Conservation (phyloP, 306 rosid species). For the Inga laurina region DNA sequence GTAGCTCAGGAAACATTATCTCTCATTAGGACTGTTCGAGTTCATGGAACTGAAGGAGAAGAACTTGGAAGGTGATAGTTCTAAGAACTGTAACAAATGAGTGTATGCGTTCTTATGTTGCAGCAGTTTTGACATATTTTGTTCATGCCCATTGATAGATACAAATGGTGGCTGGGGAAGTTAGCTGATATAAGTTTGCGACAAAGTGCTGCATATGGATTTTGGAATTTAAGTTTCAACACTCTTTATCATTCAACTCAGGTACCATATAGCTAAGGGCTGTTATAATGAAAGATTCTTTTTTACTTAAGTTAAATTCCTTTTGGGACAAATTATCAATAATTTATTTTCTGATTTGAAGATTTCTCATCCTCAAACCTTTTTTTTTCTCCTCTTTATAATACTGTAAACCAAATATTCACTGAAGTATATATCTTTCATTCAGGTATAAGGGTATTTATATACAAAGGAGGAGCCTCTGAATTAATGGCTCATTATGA, state of each 20-base stretch:
- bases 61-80: slow-evolving; percentile 75
- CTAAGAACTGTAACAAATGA: slow-evolving; percentile 16
- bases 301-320: neutral
- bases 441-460: no score
- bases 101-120: slow-evolving; percentile 22
- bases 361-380: neutral
- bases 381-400: neutral
- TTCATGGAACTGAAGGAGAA: slow-evolving; percentile 86
- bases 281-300: slow-evolving; percentile 7
- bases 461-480: no score
- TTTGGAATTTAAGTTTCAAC: slow-evolving; percentile 87
- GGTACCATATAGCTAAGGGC: slow-evolving; percentile 43
- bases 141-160: slow-evolving; percentile 49
- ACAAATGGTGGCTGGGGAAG: slow-evolving; percentile 77
- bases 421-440: no score
- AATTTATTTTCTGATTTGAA: neutral
- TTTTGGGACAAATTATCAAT: slow-evolving; percentile 17
- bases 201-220: slow-evolving; percentile 88
- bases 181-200: slow-evolving; percentile 85
- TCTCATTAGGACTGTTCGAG: slow-evolving; percentile 90
- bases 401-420: no score
- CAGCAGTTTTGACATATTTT: slow-evolving; percentile 27
- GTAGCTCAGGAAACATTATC: slow-evolving; percentile 97
- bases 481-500: no score
- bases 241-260: slow-evolving; percentile 92